Evolutionary conservation across 805 yeast species (phyloP), one percentile per base, ranked within the genome.

Genomic region (Torulaspora gathmanii): DNA sequence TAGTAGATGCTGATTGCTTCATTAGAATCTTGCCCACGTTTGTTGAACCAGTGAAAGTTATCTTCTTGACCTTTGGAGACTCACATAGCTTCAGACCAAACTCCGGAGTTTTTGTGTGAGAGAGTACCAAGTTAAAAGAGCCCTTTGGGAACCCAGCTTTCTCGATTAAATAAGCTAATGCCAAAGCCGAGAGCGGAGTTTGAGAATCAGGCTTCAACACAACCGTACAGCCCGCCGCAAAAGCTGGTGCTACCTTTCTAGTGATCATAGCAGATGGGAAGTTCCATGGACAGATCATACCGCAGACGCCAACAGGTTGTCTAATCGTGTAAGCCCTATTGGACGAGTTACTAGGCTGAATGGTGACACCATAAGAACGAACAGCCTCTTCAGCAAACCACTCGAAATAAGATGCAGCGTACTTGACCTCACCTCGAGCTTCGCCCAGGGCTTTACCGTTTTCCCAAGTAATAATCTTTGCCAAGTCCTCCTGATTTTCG

Each of bases 381-480:
- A 78, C 75, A 11, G 82, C 80, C 55, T 77, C 83, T 58, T 77
- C 82, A 26, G 95, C 73, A 60, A 80, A 90, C 96, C 97, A 90
- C 60, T 87, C 89, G 63, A 86, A 84, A 65, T 84, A 89, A 5
- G 86, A 77, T 3, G 84, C 83, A 23, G 78, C 81, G 52, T 79
- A 79, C 53, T 71, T 75, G 47, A 78, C 60, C 55, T 79, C 83
- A 42, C 82, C 82, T 9, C 57, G 57, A 7, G 82, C 74, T 53
- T 79, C 83, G 33, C 73, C 59, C 36, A 75, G 60, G 11, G 80
- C 68, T 58, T 79, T 79, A 49, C 84, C 83, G 56, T 79, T 79
- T 61, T 79, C 84, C 77, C 77, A 76, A 22, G 81, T 69, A 34
- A 78, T 58, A 43, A 79, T 67, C 41, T 73, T 72, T 12, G 79